Base-by-base conservation (phyloP, 139 green algal species). In the Coelastrella sp. region DNA sequence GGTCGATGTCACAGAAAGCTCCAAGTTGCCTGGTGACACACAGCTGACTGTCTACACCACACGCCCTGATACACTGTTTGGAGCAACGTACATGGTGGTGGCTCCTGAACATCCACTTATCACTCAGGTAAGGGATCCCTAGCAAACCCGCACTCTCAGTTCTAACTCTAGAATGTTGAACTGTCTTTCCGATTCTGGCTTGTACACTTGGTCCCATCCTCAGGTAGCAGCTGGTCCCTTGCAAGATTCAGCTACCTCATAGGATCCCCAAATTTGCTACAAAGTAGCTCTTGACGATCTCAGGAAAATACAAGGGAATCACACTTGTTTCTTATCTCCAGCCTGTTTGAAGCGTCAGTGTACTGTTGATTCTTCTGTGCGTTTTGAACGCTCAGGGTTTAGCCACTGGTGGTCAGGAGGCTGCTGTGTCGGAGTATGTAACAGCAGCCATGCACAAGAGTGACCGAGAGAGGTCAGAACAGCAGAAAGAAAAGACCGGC, bases 61-160 rank as follows among this genome's bases (percentile, higher is more conserved):
- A 0, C 89, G 97, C 0, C 96, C 97, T 3, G 97, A 99, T 91
- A 99, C 97, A 4, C 90, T 99, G 15, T 98, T 98, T 88, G 97
- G 97, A 6, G 96, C 92, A 15, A 99, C 97, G 19, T 99, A 99
- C 90, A 91, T 99, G 90, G 95, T 98, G 34, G 74, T 99, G 48
- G 97, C 98, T 15, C 98, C 98, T 0, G 98, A 99, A 89, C 97
- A 99, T 91, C 94, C 96, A 1, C 72, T 97, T 80, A 71, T 99
- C 43, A 37, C 75, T n/a, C 32, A 82, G 75, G 75, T 82, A 8
- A 8, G 75, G n/a, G n/a, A n/a, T n/a, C n/a, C n/a, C n/a, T n/a
- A n/a, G n/a, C n/a, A n/a, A n/a, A n/a, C n/a, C n/a, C n/a, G n/a
- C n/a, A n/a, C n/a, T n/a, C n/a, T n/a, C n/a, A n/a, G n/a, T n/a